Evolutionary conservation across 441 rosid genomes (phyloP), one percentile per base, ranked within the genome.

Genomic region (Gossypium laxum): DNA sequence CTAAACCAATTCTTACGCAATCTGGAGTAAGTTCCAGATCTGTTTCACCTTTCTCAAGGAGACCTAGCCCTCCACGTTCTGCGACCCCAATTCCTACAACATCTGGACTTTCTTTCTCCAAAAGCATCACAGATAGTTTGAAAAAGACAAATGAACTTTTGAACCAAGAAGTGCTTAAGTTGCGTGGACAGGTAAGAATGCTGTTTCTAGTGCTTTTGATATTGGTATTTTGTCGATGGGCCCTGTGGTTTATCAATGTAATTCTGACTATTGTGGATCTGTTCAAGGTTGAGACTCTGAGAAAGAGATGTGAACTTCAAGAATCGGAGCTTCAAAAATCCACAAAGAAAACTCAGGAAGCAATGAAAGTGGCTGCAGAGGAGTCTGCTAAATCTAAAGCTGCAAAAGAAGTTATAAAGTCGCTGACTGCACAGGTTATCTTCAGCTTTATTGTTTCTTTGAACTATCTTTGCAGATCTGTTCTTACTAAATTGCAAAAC

Each of bases 21-120:
- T 92, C 98, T 64, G 98, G 91, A 74, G 88, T 82, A 72, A 92
- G 86, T 82, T 95, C 99, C 30, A 87, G 98, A 82, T 89, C 99
- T 0, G 93, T 95, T 72, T 95, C 99, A 51, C 99, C 99, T 81
- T 92, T 95, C 85, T 92, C 97, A 21, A 86, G 94, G 84, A 92
- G 88, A 78, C 86, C 97, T 57, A 92, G 99, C 72, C 99, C 99
- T 26, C 97, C 98, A 61, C 96, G 98, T 65, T 95, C 96, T 70
- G 93, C 91, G 12, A 95, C 99, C 34, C 98, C 98, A 52, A 85
- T 95, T 74, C 97, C 98, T 67, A 89, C 92, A 4, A 83, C 88
- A 10, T 80, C 88, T 2, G 97, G 98, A 61, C 91, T 95, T 72
- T 87, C 85, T 17, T 92, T 94, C 60, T 91, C 97, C 11, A 89